Percentiles rank a stretch among this genome's conserved stretches.
phyloP scores from a whole-genome alignment of 2,329 filamentous ascomycete species.

The Trichophaea hybrida region DNA sequence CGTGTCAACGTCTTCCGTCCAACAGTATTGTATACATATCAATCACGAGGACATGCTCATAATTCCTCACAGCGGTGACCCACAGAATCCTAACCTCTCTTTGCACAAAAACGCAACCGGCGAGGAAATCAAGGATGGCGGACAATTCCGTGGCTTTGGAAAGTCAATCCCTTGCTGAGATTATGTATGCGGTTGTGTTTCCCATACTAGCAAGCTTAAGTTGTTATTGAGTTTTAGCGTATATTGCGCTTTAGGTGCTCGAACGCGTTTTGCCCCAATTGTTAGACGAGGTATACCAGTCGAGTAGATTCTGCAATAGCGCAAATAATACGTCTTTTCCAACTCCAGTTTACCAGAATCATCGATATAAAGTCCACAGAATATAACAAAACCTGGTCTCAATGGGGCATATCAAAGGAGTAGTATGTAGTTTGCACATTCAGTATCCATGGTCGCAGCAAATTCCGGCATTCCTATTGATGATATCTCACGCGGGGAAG shows the following conservation, averaged over 20 bases:
- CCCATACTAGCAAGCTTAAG: not conserved
- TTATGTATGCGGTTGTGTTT: not conserved
- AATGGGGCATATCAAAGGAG: not conserved
- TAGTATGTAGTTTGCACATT: not conserved
- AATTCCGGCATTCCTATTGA: not conserved
- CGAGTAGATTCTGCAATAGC: not conserved
- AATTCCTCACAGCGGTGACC: not conserved
- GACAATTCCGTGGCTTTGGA: not conserved
- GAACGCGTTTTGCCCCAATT: not conserved
- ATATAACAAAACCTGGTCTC: not conserved
- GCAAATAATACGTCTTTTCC: not conserved
- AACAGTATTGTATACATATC: not conserved
- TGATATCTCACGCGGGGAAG: not conserved
- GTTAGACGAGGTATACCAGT: not conserved
- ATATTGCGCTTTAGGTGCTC: not conserved
- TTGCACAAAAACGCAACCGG: not conserved
- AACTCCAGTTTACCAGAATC: not conserved
- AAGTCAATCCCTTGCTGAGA: not conserved
- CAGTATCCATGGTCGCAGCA: not conserved
- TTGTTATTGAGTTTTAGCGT: not conserved
- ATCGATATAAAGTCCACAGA: not conserved
- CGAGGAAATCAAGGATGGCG: not conserved
- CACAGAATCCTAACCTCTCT: not conserved
- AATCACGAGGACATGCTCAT: not conserved
- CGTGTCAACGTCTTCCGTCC: not conserved